Evolutionary conservation across 306 rosid species (phyloP), one percentile per base, ranked within the genome.

Genomic region (Gastrolobium bilobum): DNA sequence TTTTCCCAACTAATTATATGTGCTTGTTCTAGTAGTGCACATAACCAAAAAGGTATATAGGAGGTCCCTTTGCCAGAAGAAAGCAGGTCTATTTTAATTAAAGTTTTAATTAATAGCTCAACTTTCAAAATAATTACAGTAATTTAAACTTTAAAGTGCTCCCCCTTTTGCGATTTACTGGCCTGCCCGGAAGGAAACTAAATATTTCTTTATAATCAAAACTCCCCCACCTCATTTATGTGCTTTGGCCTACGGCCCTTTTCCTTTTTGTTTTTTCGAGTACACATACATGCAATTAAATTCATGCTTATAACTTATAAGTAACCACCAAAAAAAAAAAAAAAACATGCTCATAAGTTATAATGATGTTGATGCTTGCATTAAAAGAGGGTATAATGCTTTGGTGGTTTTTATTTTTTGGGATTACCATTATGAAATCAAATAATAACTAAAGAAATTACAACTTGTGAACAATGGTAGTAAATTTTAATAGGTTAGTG

Each of bases 111-210:
- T 37, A 43, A 3, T 48, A 10, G 37, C 74, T 44, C 50, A 48
- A 4, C 71, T 38, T 39, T 39, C 31, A 37, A 5, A 82, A 48
- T 68, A 60, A 62, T 62, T 53, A 33, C 37, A 62, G 38, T 52
- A 34, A 69, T 51, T 70, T 52, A 43, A 82, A 34, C 61, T 51
- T 70, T 52, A 43, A 82, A 77, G 75, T 10, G 33, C 50, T 51
- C 48, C 64, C 26, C 50, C 82, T 77, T 76, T 82, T 6, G 10
- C 26, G 13, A 20, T 2, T 38, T 5, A 3, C 51, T 51, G 35
- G 9, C 42, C 68, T 53, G 20, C 15, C 30, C 64, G 3, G 20
- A 31, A 13, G 26, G 3, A 73, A 0, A 26, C 30, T 10, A 39
- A 51, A 8, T 20, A 6, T 10, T 50, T 34, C 31, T 50, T 62